These are phyloP conservation scores for Fusarium oligoseptatum DNA, from an alignment of 2,329 filamentous ascomycete genomes.

Conservation along the genomic window DNA sequence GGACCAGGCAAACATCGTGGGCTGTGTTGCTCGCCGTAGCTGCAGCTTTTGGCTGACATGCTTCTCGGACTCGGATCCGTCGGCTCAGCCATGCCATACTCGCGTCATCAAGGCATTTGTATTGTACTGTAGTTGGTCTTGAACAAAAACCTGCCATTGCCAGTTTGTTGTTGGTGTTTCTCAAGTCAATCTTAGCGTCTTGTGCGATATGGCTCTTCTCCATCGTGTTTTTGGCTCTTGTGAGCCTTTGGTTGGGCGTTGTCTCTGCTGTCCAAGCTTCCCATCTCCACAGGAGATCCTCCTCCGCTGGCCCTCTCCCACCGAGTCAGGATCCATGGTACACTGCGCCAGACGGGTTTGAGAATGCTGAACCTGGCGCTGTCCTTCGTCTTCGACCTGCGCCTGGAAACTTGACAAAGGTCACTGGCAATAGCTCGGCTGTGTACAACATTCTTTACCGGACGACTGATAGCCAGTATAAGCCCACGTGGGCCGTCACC, in stretches of 20 bases:
- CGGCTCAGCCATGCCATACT: neutral
- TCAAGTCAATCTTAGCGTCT: neutral
- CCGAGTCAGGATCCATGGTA: slow-evolving; percentile 46
- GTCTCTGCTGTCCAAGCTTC: neutral
- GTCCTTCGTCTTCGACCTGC: slow-evolving; percentile 42
- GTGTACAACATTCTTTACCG: slow-evolving; percentile 43
- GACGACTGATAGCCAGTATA: slow-evolving; percentile 44
- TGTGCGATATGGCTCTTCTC: slow-evolving; percentile 27
- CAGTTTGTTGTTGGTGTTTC: neutral
- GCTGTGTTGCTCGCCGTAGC: neutral
- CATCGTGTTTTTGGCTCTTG: slow-evolving; percentile 16
- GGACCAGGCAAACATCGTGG: neutral
- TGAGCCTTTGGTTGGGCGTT: slow-evolving; percentile 36
- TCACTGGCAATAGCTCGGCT: slow-evolving; percentile 36
- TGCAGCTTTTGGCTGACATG: slow-evolving; percentile 7
- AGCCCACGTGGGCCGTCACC: slow-evolving; percentile 41
- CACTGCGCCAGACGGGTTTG: slow-evolving; percentile 34
- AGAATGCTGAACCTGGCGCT: slow-evolving; percentile 35
- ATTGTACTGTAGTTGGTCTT: neutral
- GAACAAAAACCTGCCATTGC: neutral
- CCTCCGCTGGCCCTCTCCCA: slow-evolving; percentile 20
- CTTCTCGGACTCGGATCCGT: neutral
- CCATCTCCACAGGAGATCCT: slow-evolving; percentile 14
- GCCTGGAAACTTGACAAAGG: slow-evolving; percentile 40
- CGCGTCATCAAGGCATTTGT: neutral